Evolutionary conservation across 2,329 filamentous ascomycete species (phyloP).

Genomic region (Triangularia verruculosa): DNA sequence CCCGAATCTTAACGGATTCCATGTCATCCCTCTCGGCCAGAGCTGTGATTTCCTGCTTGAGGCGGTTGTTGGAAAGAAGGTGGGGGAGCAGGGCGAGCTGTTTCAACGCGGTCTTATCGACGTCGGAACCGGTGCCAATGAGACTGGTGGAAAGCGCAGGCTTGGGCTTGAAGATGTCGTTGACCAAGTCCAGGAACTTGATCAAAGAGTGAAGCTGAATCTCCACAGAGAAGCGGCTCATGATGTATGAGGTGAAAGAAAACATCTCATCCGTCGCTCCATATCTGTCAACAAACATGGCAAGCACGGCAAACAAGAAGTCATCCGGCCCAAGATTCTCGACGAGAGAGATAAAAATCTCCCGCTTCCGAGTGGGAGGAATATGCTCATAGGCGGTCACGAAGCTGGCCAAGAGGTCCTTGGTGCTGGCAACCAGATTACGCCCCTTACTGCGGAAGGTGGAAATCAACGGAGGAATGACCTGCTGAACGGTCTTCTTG

Average conservation of each 20-base stretch:
- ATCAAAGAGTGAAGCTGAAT: constrained; percentile 76
- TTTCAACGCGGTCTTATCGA: constrained; percentile 52
- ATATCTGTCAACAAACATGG: constrained; percentile 89
- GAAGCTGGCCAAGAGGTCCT: constrained; percentile 91
- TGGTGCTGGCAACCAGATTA: constrained; percentile 73
- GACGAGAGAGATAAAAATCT: constrained; percentile 79
- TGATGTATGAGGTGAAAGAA: constrained; percentile 72
- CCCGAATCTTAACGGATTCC: constrained; percentile 62
- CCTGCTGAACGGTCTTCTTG: constrained; percentile 88
- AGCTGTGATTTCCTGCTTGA: constrained; percentile 54
- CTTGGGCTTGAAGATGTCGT: constrained; percentile 72
- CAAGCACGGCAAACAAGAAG: constrained; percentile 81
- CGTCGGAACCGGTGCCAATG: constrained; percentile 53
- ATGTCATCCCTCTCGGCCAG: constrained; percentile 62
- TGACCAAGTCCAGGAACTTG: constrained; percentile 71
- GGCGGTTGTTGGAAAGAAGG: constrained; percentile 56
- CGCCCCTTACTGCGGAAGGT: constrained; percentile 80
- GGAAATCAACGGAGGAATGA: constrained; percentile 85
- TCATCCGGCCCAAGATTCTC: constrained; percentile 82
- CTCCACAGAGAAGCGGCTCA: constrained; percentile 68
- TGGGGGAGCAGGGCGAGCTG: constrained; percentile 56
- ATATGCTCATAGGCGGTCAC: constrained; percentile 96
- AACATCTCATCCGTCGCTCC: constrained; percentile 70
- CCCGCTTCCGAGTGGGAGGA: constrained; percentile 77
- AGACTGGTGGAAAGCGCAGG: constrained; percentile 70